Evolutionary conservation across 768 basidiomycete species (phyloP).

Genomic region (Podaxis carcinomalis): DNA sequence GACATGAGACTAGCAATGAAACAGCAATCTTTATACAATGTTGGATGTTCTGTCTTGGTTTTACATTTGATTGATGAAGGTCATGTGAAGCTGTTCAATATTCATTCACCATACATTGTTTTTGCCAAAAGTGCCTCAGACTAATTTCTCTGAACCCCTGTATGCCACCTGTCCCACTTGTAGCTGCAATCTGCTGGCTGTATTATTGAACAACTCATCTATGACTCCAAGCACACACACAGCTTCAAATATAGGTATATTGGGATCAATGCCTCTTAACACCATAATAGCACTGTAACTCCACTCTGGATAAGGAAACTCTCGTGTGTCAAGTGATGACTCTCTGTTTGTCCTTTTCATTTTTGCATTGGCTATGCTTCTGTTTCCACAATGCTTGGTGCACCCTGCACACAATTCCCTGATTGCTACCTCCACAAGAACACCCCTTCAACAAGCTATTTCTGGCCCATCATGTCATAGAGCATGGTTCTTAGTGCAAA

Average conservation of each 20-base stretch:
- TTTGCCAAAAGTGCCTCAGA: no score
- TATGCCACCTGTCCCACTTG: not conserved
- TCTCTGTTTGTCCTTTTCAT: not conserved
- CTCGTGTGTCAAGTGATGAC: not conserved
- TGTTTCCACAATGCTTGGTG: not conserved
- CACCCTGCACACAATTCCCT: not conserved
- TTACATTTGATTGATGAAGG: not conserved
- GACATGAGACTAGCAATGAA: not conserved
- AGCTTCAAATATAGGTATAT: not conserved
- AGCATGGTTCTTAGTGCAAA: not conserved
- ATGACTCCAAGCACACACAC: not conserved
- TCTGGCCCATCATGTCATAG: not conserved
- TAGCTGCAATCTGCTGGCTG: not conserved
- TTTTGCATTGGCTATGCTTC: not conserved
- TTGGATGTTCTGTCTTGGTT: no score
- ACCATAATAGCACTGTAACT: not conserved
- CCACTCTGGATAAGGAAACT: not conserved
- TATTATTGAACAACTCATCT: no score
- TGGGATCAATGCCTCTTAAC: not conserved
- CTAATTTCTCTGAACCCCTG: not conserved
- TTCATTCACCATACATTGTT: not conserved
- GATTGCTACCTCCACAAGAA: not conserved
- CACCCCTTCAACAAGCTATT: not conserved
- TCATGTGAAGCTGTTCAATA: not conserved
- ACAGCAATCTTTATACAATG: no score